A percentile compares a stretch with the other conserved stretches of the same genome.
These are phyloP conservation scores for Cercospora sojina DNA, from an alignment of 2,329 filamentous ascomycete genomes.

Conservation along the genomic window DNA sequence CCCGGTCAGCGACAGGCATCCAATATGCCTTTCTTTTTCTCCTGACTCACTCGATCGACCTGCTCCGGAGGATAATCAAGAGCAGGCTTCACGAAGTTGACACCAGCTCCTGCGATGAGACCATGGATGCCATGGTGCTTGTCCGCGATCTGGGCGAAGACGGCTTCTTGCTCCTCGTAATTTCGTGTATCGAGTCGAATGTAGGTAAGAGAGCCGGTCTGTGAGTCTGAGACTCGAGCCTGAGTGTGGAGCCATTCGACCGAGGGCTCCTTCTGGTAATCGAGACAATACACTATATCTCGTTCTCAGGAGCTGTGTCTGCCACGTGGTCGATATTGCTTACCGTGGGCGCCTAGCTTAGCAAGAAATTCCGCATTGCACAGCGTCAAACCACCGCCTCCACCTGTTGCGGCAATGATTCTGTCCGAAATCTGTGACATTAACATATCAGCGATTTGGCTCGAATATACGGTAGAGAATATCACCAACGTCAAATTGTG, in stretches of 20 bases:
- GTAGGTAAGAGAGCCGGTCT: slow-evolving; percentile 48
- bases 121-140: slow-evolving; percentile 34
- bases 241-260: slow-evolving; percentile 45
- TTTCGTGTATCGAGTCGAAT: slow-evolving; percentile 50
- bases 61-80: slow-evolving; percentile 40
- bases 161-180: slow-evolving; percentile 29
- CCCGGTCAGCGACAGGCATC: not conserved
- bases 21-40: no score
- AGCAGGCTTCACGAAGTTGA: slow-evolving; percentile 34
- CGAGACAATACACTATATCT: slow-evolving; percentile 49
- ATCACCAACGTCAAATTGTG: not conserved
- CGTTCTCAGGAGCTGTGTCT: not conserved
- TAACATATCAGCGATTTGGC: not conserved
- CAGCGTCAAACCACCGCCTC: slow-evolving; percentile 30
- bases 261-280: slow-evolving; percentile 46
- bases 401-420: slow-evolving; percentile 31
- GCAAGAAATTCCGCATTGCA: slow-evolving; percentile 49
- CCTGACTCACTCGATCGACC: slow-evolving; percentile 2
- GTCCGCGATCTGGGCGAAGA: slow-evolving; percentile 32
- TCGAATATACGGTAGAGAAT: not conserved
- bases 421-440: slow-evolving; percentile 23
- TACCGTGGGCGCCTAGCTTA: slow-evolving; percentile 50
- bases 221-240: slow-evolving; percentile 39
- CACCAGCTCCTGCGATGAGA: slow-evolving; percentile 35
- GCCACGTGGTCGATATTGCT: not conserved